A percentile compares a stretch with the other conserved stretches of the same genome.
These are phyloP conservation scores for Agastache rugosa DNA, from an alignment of 257 asterid genomes.

Conservation along the genomic window DNA sequence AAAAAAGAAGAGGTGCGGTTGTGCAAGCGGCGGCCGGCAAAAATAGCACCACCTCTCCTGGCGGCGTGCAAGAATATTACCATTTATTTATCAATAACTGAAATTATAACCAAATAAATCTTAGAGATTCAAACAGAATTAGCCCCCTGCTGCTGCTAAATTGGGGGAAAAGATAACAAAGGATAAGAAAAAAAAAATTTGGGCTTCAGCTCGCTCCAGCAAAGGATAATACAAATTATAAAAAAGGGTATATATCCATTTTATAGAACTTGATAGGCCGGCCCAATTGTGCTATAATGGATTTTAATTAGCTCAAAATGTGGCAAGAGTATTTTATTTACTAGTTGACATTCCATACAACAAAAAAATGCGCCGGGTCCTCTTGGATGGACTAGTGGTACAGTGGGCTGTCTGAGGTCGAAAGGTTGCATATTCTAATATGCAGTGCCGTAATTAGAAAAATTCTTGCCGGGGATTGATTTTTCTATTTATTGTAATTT, in stretches of 20 bases:
- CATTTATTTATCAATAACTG: conserved; percentile 29
- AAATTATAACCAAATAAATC: neutral
- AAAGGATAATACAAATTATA: no score
- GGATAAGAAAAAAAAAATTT: no score
- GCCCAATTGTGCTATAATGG: neutral
- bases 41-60: conserved; percentile 35
- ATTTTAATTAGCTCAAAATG: no score
- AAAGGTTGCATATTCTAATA: no score
- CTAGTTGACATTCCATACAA: no score
- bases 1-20: conserved; percentile 30
- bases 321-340: no score
- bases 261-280: neutral
- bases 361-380: no score
- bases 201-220: neutral
- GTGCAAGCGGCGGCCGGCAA: conserved; percentile 29
- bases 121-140: neutral
- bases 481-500: no score
- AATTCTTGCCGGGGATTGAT: no score
- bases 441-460: no score
- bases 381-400: no score
- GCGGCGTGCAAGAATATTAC: conserved; percentile 32
- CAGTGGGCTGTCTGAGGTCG: no score
- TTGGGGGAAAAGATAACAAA: neutral
- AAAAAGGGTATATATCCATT: neutral
- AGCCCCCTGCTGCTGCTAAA: neutral